Conservation (phyloP, 345 rosid species). For the Geranium brycei region DNA sequence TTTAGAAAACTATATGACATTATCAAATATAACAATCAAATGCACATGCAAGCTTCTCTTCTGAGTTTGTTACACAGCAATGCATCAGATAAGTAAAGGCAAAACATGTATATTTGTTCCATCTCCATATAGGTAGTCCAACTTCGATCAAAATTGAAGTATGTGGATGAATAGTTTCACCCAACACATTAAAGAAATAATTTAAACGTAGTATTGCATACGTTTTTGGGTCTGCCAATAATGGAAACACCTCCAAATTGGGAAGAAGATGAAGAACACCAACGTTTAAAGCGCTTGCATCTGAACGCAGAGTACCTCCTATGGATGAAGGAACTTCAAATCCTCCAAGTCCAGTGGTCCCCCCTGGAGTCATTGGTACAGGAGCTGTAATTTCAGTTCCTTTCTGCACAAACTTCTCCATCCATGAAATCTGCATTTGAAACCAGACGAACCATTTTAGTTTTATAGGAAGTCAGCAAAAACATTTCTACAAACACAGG, state of each 20-base stretch:
- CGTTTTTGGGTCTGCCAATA: slow-evolving; percentile 69
- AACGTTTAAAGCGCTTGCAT: slow-evolving; percentile 87
- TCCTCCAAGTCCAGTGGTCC: slow-evolving; percentile 98
- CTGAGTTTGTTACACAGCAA: background rate
- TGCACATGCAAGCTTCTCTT: background rate
- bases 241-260: slow-evolving; percentile 86
- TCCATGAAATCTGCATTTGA: slow-evolving; percentile 81
- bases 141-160: background rate
- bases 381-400: slow-evolving; percentile 98
- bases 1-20: background rate
- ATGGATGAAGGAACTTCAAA: slow-evolving; percentile 95
- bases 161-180: background rate
- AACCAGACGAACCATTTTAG: slow-evolving; percentile 6
- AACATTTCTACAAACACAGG: slow-evolving; percentile 5
- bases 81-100: background rate
- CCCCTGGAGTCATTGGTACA: slow-evolving; percentile 86
- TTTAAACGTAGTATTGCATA: slow-evolving; percentile 20
- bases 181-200: background rate
- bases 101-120: background rate
- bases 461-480: slow-evolving; percentile 2
- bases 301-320: slow-evolving; percentile 83
- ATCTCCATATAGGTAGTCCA: background rate
- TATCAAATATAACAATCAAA: background rate
- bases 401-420: slow-evolving; percentile 86
- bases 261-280: slow-evolving; percentile 99